Evolutionary conservation across 148 eudicot species (phyloP), one percentile per base, ranked within the genome.

Genomic region (Vaccinium darrowii): DNA sequence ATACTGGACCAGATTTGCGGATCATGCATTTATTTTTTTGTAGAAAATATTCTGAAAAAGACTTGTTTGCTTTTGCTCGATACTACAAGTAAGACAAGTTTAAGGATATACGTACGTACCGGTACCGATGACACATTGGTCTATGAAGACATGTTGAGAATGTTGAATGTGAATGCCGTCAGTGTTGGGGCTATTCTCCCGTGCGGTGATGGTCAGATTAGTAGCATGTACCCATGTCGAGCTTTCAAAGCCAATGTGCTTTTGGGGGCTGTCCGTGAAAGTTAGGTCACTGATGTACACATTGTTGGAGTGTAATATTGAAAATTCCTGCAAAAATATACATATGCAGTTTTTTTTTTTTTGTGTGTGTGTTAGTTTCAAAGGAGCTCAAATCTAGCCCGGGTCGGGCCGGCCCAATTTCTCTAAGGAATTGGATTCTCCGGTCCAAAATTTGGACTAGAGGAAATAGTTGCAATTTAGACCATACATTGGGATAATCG

Each of bases 141-240:
- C 14, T 36, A 83, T 75, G 72, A 83, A 27, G 43, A 83, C 72
- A 9, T 83, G 7, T 39, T 39, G 71, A n/a, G 85, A 83, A 2
- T 75, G 47, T 56, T 83, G 85, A 54, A 57, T 14, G 36, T 83
- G 85, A 56, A 83, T 83, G 19, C 85, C 85, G 39, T 83, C 85
- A 3, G 85, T 83, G 53, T 83, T 83, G 7, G 85, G 85, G 36
- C 85, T 83, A 57, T 57, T 33, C 10, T 33, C 3, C 2, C 80
- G 85, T 19, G 85, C 85, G 4, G 15, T 83, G 33, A 83, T 83
- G 80, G 80, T 75, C 43, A 83, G 80, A 56, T 56, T 11, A 75
- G 53, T 18, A 57, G n/a, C 80, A 47, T 36, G 3, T 15, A 83
- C 7, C 50, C 71, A 53, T 33, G 72, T 83, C 53, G 85, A 83